Evolutionary conservation across 306 rosid species (phyloP).

Genomic region (Purshia tridentata): DNA sequence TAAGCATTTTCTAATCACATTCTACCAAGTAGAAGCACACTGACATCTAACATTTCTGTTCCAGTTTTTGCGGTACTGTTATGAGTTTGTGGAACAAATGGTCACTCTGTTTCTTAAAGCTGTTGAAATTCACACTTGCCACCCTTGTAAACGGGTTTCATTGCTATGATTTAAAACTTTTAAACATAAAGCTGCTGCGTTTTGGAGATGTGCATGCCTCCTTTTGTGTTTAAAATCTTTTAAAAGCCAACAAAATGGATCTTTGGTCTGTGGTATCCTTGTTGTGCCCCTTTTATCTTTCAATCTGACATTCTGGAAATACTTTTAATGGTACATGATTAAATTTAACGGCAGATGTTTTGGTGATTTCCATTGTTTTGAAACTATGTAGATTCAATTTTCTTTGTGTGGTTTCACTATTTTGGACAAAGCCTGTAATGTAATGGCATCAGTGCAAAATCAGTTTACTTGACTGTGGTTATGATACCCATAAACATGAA

Average conservation of each 20-base stretch:
- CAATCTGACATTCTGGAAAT: too few species aligned
- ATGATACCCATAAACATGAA: background rate
- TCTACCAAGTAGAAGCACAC: background rate
- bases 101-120: background rate
- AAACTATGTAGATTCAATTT: background rate
- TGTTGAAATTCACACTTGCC: background rate
- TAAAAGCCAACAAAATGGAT: background rate
- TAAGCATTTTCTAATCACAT: background rate
- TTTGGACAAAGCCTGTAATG: background rate
- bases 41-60: slow-evolving; percentile 3
- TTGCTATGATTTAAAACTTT: background rate
- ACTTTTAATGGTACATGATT: too few species aligned
- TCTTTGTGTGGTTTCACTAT: background rate
- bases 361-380: background rate
- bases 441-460: background rate
- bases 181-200: background rate
- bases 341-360: too few species aligned
- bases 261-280: too few species aligned
- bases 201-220: background rate
- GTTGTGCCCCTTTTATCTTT: too few species aligned
- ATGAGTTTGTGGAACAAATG: slow-evolving; percentile 11
- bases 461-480: background rate
- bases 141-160: background rate
- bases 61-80: background rate
- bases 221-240: background rate